Conservation (phyloP, 2,329 filamentous ascomycete species). For the Alternaria burnsii region DNA sequence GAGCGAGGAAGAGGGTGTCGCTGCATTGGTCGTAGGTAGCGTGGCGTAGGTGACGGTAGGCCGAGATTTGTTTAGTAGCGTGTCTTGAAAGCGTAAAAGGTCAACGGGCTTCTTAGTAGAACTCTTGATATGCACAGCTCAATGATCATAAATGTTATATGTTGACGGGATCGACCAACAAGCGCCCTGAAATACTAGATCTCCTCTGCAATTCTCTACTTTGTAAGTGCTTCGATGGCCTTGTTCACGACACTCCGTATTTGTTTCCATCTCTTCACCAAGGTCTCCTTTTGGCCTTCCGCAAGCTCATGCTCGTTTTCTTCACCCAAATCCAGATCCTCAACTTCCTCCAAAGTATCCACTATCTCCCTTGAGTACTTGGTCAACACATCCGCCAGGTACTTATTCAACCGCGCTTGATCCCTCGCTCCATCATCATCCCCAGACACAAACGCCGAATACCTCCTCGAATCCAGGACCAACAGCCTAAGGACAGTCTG, state of each 20-base stretch:
- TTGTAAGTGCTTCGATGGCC: constrained; percentile 18
- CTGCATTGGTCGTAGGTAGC: constrained; percentile 81
- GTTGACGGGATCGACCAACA: neutral
- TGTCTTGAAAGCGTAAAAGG: constrained; percentile 15
- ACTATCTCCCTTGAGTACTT: constrained; percentile 43
- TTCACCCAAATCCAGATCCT: constrained; percentile 28
- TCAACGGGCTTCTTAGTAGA: constrained; percentile 8
- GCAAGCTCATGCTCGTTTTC: neutral
- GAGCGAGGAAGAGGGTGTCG: constrained; percentile 91
- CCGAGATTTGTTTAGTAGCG: constrained; percentile 2
- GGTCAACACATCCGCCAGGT: constrained; percentile 43
- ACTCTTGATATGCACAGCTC: constrained; percentile 16
- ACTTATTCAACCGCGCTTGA: constrained; percentile 49
- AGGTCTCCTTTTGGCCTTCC: constrained; percentile 35
- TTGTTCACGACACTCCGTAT: constrained; percentile 38
- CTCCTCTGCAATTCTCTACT: neutral
- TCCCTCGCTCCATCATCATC: constrained; percentile 47
- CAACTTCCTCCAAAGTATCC: constrained; percentile 37
- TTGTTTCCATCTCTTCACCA: constrained; percentile 51
- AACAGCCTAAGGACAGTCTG: constrained; percentile 54
- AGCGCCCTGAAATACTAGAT: neutral
- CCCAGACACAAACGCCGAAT: constrained; percentile 42
- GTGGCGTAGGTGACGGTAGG: constrained; percentile 67
- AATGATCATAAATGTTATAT: constrained; percentile 10
- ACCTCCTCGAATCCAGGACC: constrained; percentile 39